Evolutionary conservation across 2,329 filamentous ascomycete species (phyloP).

Genomic region (Ophiostoma novo-ulmi): DNA sequence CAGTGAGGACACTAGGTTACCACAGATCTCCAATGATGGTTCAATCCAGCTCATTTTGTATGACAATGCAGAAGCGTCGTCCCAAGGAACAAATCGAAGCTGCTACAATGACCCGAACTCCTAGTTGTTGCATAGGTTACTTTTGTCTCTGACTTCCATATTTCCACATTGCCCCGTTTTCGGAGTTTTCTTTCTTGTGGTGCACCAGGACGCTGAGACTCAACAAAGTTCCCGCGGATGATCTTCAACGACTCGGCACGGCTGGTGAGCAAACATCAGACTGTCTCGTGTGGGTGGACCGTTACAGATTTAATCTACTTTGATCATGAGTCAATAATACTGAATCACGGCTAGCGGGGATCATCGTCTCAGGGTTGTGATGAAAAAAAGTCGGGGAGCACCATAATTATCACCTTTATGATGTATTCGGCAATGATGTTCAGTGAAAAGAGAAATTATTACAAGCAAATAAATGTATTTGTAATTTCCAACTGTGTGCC

Average conservation of each 20-base stretch:
- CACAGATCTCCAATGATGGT: background rate
- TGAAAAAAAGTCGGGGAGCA: too few relatives aligned
- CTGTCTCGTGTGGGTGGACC: background rate
- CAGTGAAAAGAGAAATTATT: too few relatives aligned
- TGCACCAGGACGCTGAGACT: background rate
- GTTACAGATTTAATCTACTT: background rate
- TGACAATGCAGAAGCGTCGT: background rate
- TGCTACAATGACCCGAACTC: background rate
- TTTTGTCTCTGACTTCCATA: background rate
- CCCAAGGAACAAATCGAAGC: background rate
- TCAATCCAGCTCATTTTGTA: background rate
- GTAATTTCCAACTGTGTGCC: too few relatives aligned
- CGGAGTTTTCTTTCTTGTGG: background rate
- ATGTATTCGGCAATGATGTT: too few relatives aligned
- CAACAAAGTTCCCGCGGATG: background rate
- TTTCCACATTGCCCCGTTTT: background rate
- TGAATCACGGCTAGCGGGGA: too few relatives aligned
- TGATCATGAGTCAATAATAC: too few relatives aligned
- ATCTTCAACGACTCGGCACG: background rate
- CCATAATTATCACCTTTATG: too few relatives aligned
- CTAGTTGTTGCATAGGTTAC: background rate
- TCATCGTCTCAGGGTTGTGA: too few relatives aligned
- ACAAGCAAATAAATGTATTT: too few relatives aligned
- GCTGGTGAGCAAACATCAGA: background rate
- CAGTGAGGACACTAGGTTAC: background rate